A percentile compares a stretch with the other conserved stretches of the same genome.
Conservation (phyloP, 2,329 filamentous ascomycete species). For the Xylariomycetidae sp. region DNA sequence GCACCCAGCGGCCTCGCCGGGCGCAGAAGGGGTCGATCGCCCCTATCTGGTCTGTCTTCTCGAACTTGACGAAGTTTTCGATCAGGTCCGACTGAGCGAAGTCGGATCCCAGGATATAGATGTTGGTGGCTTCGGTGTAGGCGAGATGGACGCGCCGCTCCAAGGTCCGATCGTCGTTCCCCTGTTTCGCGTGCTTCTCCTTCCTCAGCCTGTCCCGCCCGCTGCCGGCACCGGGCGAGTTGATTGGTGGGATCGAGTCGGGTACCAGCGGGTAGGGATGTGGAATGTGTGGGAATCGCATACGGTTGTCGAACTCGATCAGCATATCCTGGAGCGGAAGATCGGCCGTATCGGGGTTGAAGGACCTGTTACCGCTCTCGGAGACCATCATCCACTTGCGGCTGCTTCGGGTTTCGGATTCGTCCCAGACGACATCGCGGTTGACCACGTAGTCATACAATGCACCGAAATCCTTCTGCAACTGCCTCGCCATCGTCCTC, state of each 20-base stretch:
- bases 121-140: constrained; percentile 57
- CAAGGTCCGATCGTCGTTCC: constrained; percentile 20
- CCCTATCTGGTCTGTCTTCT: constrained; percentile 47
- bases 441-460: constrained; percentile 69
- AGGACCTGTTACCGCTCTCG: constrained; percentile 37
- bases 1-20: constrained; percentile 55
- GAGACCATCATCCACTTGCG: constrained; percentile 63
- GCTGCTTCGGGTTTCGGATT: constrained; percentile 53
- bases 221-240: constrained; percentile 6
- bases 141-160: constrained; percentile 51
- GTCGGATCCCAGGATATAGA: constrained; percentile 49
- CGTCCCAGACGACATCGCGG: constrained; percentile 61
- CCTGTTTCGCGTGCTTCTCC: constrained; percentile 16
- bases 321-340: constrained; percentile 65
- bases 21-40: constrained; percentile 51
- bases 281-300: constrained; percentile 61
- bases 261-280: constrained; percentile 64
- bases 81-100: constrained; percentile 50
- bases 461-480: constrained; percentile 64
- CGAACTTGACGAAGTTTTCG: constrained; percentile 51
- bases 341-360: constrained; percentile 46
- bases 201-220: constrained; percentile 28
- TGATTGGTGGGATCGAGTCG: constrained; percentile 37
- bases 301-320: constrained; percentile 58
- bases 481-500: constrained; percentile 46